Evolutionary conservation across 257 asterid species (phyloP), one percentile per base, ranked within the genome.

Genomic region (Ligustrum vulgare): DNA sequence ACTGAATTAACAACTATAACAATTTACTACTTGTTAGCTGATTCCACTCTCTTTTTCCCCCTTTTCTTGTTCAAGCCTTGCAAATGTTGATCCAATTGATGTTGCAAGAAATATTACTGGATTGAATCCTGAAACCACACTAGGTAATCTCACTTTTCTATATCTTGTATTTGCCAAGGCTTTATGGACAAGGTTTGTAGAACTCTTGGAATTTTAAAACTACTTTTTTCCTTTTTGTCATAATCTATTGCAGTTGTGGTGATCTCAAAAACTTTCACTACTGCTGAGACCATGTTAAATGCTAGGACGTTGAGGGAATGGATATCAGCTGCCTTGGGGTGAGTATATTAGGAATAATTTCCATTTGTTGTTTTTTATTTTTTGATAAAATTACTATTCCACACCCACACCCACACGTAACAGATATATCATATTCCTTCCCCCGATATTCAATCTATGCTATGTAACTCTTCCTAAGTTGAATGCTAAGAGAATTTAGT

Each of bases 281-380:
- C 99, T 39, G 98, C 99, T 71, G 99, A 95, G 84, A 95, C 99
- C 69, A 95, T 95, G 98, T 85, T 95, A 81, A 95, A 95, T 77
- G 98, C 99, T 37, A 89, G 99, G 67, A 93, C 98, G 58, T 70
- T 95, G 79, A 93, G 98, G 87, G 97, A 95, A 88, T 95, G 99
- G 99, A 95, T 95, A 70, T 89, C 97, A 8, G 85, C 96, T 45
- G 85, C 97, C 72, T 82, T 95, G 87, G 99, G 99, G 98, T 93
- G 79, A 83, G 94, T 80, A 31, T 45, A 41, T 62, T 28, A 51
- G 70, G 68, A 23, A n/a, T 31, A 45, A 39, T 75, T 39, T 70
- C 45, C 74, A 13, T 71, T 77, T 22, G 1, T 12, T 12, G 23
- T 41, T 41, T 10, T 41, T 41, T 9, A 16, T 51, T 41, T 41